phyloP scores from a whole-genome alignment of 345 rosid genomes.

The Populus deltoides region DNA sequence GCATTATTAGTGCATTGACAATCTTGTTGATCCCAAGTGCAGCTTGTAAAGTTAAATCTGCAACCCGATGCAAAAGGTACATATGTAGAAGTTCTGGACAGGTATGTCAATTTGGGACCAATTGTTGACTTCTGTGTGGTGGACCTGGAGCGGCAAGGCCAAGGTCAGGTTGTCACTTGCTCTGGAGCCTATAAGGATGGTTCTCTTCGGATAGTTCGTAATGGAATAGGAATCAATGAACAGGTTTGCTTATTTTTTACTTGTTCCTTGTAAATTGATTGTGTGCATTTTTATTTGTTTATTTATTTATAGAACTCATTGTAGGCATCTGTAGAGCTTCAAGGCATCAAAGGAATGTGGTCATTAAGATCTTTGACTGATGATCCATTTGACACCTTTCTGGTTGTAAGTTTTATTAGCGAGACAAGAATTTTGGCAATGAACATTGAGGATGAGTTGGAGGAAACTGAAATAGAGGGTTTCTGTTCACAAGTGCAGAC shows the following conservation, averaged over 20 bases:
- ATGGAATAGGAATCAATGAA: constrained; percentile 96
- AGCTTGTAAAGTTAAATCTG: constrained; percentile 81
- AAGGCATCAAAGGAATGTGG: constrained; percentile 99
- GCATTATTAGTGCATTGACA: background rate
- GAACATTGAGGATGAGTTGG: constrained; percentile 92
- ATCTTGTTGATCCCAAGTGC: constrained; percentile 22
- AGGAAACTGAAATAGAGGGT: constrained; percentile 96
- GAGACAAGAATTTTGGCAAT: constrained; percentile 92
- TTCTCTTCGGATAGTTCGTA: constrained; percentile 89
- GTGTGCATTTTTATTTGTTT: constrained; percentile 2
- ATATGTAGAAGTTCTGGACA: constrained; percentile 80
- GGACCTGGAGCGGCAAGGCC: constrained; percentile 98
- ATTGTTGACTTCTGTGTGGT: constrained; percentile 90
- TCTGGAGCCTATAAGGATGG: constrained; percentile 98
- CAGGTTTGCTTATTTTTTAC: constrained; percentile 48
- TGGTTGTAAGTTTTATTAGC: constrained; percentile 90
- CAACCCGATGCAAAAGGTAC: constrained; percentile 90
- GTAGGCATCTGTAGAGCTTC: constrained; percentile 95
- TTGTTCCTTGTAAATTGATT: background rate
- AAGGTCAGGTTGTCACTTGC: constrained; percentile 96
- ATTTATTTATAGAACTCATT: constrained; percentile 15
- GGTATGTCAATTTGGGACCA: constrained; percentile 91
- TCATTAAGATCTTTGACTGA: constrained; percentile 81
- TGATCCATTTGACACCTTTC: constrained; percentile 86
- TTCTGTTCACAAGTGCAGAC: constrained; percentile 87